Evolutionary conservation across 768 basidiomycete genomes (phyloP), one percentile per base, ranked within the genome.

Genomic region (Amylocystis lapponica): DNA sequence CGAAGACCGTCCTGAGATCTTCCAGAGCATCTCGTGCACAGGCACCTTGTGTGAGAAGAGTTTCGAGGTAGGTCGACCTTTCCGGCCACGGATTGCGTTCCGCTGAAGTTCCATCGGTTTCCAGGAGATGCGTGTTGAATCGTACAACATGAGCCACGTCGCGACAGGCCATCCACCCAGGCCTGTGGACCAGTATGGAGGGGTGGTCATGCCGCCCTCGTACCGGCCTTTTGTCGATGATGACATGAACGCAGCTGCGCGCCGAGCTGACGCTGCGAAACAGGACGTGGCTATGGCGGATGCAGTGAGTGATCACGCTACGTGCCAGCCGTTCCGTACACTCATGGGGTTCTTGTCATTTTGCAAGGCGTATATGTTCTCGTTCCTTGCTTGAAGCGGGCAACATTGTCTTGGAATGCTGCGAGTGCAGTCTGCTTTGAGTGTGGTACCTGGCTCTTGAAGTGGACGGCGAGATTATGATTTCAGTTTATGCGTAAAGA

Each of bases 111-210:
- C 13, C n/a, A 13, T 16, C 2, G 19, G 21, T 29, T 36, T 20
- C 20, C 30, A 46, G 44, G 44, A 46, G 22, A 26, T 46, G 8
- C 44, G 44, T 12, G 13, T 39, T 6, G 44, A 32, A 33, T 31
- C 21, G 27, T 46, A 46, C 21, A 16, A 17, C 4, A 6, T 31
- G 16, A 20, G 26, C 23, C 22, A 32, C 21, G 10, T 39, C 4
- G 20, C 36, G 19, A 46, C 9, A 9, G 30, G 38, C 11, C 36
- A 19, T 16, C 27, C 44, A 16, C 44, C 44, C 8, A 13, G 9
- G n/a, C 44, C 44, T 21, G 36, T 35, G 27, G 23, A 13, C n/a
- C n/a, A n/a, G 39, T 4, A 11, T 10, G 39, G 23, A 20, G 14
- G 36, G 19, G 23, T n/a, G 14, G 20, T 21, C 22, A 37, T 37